phyloP scores from a whole-genome alignment of 441 rosid species.

The Syzygium syzygioides region DNA sequence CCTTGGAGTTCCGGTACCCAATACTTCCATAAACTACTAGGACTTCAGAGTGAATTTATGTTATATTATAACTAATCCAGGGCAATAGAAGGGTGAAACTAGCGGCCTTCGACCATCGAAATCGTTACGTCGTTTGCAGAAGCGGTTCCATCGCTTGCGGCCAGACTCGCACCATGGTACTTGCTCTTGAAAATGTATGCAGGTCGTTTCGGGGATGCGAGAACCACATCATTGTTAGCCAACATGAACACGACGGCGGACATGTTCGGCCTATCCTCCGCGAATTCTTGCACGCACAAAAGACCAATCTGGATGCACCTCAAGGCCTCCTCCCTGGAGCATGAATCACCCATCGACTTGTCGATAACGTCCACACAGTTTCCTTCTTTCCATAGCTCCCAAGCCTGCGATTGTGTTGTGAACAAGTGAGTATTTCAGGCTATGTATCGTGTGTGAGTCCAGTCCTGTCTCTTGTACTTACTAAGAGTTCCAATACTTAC shows the following conservation, averaged over 20 bases:
- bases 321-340: constrained; percentile 28
- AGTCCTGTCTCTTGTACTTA: neutral
- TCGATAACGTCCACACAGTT: constrained; percentile 21
- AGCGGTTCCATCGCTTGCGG: neutral
- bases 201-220: constrained; percentile 20
- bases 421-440: neutral
- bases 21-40: neutral
- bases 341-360: constrained; percentile 2
- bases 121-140: neutral
- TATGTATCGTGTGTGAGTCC: neutral
- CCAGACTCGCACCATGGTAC: neutral
- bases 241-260: constrained; percentile 37
- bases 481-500: constrained; percentile 4
- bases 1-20: neutral
- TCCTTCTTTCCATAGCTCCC: constrained; percentile 43
- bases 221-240: constrained; percentile 23
- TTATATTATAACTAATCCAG: neutral
- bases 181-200: neutral
- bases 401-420: constrained; percentile 20
- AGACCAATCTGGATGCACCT: constrained; percentile 53
- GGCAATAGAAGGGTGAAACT: neutral
- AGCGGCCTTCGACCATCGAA: neutral
- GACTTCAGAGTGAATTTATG: neutral
- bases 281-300: constrained; percentile 43
- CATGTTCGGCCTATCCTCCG: constrained; percentile 46